phyloP scores from a whole-genome alignment of 2,329 filamentous ascomycete species.

The Nemania serpens region DNA sequence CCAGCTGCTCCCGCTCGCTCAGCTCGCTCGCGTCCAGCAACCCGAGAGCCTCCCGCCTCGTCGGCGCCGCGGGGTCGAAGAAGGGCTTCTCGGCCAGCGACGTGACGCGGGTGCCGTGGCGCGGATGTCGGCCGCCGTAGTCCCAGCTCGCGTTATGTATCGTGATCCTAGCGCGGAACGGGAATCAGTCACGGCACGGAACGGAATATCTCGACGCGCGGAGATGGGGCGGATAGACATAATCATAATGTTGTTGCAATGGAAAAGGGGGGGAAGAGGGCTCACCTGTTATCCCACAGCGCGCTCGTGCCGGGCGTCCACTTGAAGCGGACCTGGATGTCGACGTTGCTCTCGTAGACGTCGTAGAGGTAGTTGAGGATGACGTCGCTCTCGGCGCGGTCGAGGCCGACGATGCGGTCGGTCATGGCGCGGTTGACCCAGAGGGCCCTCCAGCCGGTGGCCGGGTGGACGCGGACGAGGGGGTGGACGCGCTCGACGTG shows the following conservation, averaged over 20 bases:
- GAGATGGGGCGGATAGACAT: no score
- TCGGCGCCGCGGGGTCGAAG: conserved; percentile 67
- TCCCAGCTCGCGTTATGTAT: conserved; percentile 79
- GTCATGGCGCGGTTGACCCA: conserved; percentile 76
- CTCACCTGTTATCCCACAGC: conserved; percentile 71
- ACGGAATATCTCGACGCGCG: no score
- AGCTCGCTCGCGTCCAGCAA: conserved; percentile 62
- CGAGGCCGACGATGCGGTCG: conserved; percentile 68
- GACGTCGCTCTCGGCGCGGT: conserved; percentile 69
- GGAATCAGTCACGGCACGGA: no score
- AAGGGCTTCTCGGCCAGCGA: conserved; percentile 72
- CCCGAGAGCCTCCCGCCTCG: conserved; percentile 68
- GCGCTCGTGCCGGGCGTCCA: conserved; percentile 71
- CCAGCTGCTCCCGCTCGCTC: conserved; percentile 50
- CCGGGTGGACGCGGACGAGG: conserved; percentile 71
- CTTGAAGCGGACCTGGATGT: conserved; percentile 73
- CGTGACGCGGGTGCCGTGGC: conserved; percentile 75
- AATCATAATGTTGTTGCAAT: no score
- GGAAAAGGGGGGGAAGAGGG: background rate
- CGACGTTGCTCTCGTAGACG: conserved; percentile 70
- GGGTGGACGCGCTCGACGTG: conserved; percentile 71
- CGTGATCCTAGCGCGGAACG: conserved; percentile 56
- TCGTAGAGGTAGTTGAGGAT: conserved; percentile 70
- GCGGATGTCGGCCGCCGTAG: conserved; percentile 67
- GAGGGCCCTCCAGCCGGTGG: conserved; percentile 74